Evolutionary conservation across 352 stramenopile genomes (phyloP).

Genomic region (Poterioochromonas sp.): DNA sequence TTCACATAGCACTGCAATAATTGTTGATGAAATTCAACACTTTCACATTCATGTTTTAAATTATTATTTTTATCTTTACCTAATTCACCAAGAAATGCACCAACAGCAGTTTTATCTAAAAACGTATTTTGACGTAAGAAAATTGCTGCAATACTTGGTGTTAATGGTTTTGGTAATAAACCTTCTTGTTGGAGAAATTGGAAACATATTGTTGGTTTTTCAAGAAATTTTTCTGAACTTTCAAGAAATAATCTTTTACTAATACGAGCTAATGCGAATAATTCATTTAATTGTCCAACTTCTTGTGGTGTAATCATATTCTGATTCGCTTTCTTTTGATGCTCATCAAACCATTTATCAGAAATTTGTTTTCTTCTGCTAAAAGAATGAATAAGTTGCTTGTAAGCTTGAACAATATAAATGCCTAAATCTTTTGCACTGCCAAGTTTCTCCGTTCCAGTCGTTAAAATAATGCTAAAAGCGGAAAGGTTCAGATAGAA

Average conservation of each 20-base stretch:
- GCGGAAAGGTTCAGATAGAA: not conserved
- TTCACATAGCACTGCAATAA: constrained; percentile 60
- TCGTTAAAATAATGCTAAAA: not conserved
- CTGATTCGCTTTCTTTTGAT: not conserved
- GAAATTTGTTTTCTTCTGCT: not conserved
- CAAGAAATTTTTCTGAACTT: not conserved
- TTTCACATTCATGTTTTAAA: constrained; percentile 64
- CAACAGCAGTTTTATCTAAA: constrained; percentile 66
- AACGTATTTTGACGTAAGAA: constrained; percentile 68
- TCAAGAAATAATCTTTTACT: not conserved
- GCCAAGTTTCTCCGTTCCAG: not conserved
- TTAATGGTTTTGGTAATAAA: not conserved
- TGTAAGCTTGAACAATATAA: not conserved
- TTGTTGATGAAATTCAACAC: constrained; percentile 67
- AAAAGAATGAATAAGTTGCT: not conserved
- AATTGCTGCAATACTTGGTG: constrained; percentile 35
- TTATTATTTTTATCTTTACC: constrained; percentile 63
- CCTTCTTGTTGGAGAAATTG: constrained; percentile 36
- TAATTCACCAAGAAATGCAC: constrained; percentile 66
- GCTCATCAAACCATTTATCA: not conserved
- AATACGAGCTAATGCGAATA: not conserved
- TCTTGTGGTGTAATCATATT: too few relatives aligned
- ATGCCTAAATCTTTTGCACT: not conserved
- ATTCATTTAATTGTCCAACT: too few relatives aligned
- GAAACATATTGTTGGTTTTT: constrained; percentile 33